phyloP scores from a whole-genome alignment of 2,329 filamentous ascomycete genomes.

The Ophiostoma perfectum region DNA sequence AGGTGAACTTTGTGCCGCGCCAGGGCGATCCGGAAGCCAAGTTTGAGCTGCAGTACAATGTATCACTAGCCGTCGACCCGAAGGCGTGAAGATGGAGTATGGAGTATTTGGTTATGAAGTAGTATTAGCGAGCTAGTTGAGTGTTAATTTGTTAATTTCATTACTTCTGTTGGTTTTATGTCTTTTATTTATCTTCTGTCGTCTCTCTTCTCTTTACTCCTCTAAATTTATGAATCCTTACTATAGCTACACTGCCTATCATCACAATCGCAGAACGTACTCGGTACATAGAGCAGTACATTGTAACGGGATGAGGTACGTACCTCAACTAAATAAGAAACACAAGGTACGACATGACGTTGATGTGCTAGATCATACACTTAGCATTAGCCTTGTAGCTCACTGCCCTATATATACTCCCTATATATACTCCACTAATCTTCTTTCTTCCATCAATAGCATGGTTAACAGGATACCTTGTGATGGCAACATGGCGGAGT shows the following conservation, averaged over 20 bases:
- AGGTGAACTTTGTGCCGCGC: conserved; percentile 34
- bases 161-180: background rate
- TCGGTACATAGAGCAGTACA: no score
- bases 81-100: background rate
- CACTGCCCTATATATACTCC: background rate
- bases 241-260: no score
- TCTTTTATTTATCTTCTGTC: background rate
- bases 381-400: background rate
- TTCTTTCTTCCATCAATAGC: conserved; percentile 3
- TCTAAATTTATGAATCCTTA: background rate
- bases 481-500: conserved; percentile 23
- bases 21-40: conserved; percentile 31
- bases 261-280: no score
- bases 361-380: background rate
- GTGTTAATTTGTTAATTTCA: background rate
- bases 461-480: background rate
- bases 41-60: conserved; percentile 34
- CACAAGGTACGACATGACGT: background rate
- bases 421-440: background rate
- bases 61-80: conserved; percentile 23
- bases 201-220: background rate
- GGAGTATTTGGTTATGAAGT: background rate
- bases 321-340: no score
- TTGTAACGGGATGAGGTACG: no score
- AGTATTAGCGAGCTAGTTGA: background rate